Base-by-base conservation (phyloP, 2,329 filamentous ascomycete species). In the Alternaria burnsii region DNA sequence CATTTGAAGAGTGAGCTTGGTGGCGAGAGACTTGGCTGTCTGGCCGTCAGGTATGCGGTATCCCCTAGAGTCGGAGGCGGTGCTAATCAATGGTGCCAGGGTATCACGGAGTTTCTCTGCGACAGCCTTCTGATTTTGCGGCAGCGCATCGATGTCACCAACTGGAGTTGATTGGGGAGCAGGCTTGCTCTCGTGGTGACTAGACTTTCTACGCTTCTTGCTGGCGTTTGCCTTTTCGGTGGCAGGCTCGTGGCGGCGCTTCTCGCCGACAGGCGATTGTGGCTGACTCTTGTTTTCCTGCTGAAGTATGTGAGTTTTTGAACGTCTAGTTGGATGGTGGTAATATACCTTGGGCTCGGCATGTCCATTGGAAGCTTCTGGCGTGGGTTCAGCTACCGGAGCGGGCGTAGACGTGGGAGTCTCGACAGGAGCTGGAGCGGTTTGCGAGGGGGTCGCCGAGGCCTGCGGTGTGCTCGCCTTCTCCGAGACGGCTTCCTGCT, bases 1-100 rank as follows among this genome's bases (percentile, higher is more conserved):
- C 62, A 98, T 90, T 65, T 92, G 87, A 26, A 97, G 81, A 14
- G 91, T 91, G 46, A 94, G 85, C 22, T 85, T 85, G 72, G 91
- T 89, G 11, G 90, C 89, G 59, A 91, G 82, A 10, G 84, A 84
- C 50, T 90, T 88, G 14, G 86, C 82, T 0, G 87, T 88, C 56
- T 88, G 84, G 47, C 87, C 89, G 52, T 89, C 84, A 1, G 88
- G 85, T 18, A 93, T 80, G 26, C 82, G 81, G 68, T 89, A 89
- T 10, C 86, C 82, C 16, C 87, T 86, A 56, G 86, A 83, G 76
- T 92, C 91, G 65, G 89, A 85, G 34, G 91, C 87, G 36, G 83
- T 78, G n/a, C 85, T 83, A 58, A 97, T 85, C 58, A 90, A 85
- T 55, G 88, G 84, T 42, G 83, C 79, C 42, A 97, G 87, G 16